A percentile compares a stretch with the other conserved stretches of the same genome.
Evolutionary conservation across 1,139 yeast genomes (phyloP).

Genomic region (Suhomyces terraborum): DNA sequence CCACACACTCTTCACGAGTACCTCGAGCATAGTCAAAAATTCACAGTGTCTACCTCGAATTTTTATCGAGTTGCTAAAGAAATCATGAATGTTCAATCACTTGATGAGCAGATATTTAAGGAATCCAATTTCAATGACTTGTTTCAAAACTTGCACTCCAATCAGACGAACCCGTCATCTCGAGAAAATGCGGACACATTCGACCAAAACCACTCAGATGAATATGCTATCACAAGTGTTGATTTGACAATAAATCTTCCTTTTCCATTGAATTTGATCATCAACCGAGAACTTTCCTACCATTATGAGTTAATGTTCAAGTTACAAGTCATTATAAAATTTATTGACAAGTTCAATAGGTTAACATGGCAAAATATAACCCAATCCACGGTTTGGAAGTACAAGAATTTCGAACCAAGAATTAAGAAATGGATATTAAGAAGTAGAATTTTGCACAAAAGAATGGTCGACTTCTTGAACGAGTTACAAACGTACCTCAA

Average conservation of each 20-base stretch:
- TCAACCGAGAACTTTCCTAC: conserved; percentile 68
- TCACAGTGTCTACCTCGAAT: conserved; percentile 36
- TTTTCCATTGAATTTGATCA: conserved; percentile 79
- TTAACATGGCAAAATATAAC: conserved; percentile 75
- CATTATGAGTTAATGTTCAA: conserved; percentile 84
- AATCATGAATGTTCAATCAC: conserved; percentile 63
- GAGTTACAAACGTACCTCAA: conserved; percentile 60
- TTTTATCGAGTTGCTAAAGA: conserved; percentile 64
- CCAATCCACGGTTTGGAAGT: conserved; percentile 69
- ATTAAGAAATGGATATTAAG: conserved; percentile 59
- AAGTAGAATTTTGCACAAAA: conserved; percentile 57
- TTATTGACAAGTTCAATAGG: conserved; percentile 60
- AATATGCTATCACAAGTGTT: conserved; percentile 41
- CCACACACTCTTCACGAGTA: conserved; percentile 15
- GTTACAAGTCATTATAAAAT: conserved; percentile 63
- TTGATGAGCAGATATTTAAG: conserved; percentile 53
- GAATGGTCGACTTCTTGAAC: conserved; percentile 62
- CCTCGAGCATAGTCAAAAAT: conserved; percentile 27
- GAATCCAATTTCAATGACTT: conserved; percentile 39
- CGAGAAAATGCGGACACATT: conserved; percentile 20
- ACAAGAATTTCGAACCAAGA: conserved; percentile 40
- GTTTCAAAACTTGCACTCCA: conserved; percentile 26
- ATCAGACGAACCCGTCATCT: conserved; percentile 4
- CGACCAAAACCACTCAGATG: conserved; percentile 52
- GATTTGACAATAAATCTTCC: conserved; percentile 74